phyloP scores from a whole-genome alignment of 2,329 filamentous ascomycete species.

The Epichloe hybrida region DNA sequence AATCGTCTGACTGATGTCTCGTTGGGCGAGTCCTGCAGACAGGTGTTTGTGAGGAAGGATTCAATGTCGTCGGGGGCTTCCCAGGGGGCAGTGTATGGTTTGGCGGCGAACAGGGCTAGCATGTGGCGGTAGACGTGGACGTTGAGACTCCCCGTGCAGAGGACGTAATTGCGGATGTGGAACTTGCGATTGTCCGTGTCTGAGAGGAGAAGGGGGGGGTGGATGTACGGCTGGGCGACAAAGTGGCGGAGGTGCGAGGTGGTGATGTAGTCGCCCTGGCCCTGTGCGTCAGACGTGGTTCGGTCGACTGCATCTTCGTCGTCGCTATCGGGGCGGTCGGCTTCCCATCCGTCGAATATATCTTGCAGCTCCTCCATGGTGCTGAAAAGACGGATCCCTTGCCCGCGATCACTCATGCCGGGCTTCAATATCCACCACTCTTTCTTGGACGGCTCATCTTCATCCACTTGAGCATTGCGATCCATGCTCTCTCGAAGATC shows the following conservation, averaged over 20 bases:
- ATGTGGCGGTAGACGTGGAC: slow-evolving; percentile 83
- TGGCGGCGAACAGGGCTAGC: slow-evolving; percentile 82
- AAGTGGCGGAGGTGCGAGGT: slow-evolving; percentile 92
- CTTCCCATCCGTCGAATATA: slow-evolving; percentile 91
- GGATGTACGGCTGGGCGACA: slow-evolving; percentile 87
- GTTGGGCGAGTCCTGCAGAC: slow-evolving; percentile 53
- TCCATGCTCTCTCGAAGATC: slow-evolving; percentile 70
- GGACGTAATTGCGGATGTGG: slow-evolving; percentile 84
- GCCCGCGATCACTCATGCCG: slow-evolving; percentile 91
- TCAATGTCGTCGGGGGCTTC: slow-evolving; percentile 41
- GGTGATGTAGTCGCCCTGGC: slow-evolving; percentile 46
- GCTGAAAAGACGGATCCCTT: slow-evolving; percentile 82
- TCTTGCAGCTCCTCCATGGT: slow-evolving; percentile 68
- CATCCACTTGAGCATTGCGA: slow-evolving; percentile 36
- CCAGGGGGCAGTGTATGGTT: slow-evolving; percentile 55
- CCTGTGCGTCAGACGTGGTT: slow-evolving; percentile 11
- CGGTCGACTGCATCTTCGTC: slow-evolving; percentile 42
- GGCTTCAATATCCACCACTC: slow-evolving; percentile 99
- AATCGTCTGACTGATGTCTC: slow-evolving; percentile 61
- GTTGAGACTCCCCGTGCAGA: slow-evolving; percentile 63
- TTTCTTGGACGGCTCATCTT: slow-evolving; percentile 23
- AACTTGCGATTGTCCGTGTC: slow-evolving; percentile 66
- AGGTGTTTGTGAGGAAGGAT: slow-evolving; percentile 88
- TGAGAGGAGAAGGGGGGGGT: slow-evolving; percentile 63
- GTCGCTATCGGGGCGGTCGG: slow-evolving; percentile 48